Conservation (phyloP, 345 rosid species). For the Eucalyptus leucophloia region DNA sequence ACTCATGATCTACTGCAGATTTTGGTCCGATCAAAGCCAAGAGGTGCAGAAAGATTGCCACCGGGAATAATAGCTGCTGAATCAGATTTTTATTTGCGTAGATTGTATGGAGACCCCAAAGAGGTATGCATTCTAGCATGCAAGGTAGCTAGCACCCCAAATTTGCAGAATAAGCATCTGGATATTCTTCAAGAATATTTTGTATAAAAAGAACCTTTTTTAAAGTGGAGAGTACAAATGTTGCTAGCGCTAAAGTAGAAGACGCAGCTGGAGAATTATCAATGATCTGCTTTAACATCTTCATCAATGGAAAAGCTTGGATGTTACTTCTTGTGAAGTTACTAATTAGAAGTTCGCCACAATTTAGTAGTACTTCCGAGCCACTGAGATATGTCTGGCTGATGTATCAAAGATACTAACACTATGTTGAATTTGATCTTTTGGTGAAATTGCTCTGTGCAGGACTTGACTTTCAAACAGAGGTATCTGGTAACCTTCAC, state of each 20-base stretch:
- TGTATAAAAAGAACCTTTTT: background rate
- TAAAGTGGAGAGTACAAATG: background rate
- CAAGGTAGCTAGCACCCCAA: background rate
- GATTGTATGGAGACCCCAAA: conserved; percentile 86
- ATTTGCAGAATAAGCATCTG: background rate
- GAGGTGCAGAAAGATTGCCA: conserved; percentile 90
- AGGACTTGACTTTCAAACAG: conserved; percentile 69
- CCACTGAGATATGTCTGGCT: conserved; percentile 21
- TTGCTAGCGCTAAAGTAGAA: background rate
- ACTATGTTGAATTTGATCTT: background rate
- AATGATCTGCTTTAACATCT: background rate
- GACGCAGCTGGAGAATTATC: background rate
- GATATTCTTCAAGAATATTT: background rate
- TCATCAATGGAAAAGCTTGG: background rate
- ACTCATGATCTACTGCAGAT: conserved; percentile 29
- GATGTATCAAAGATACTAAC: conserved; percentile 2
- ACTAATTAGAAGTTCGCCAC: background rate
- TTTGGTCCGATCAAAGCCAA: conserved; percentile 89
- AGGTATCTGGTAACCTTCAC: conserved; percentile 90
- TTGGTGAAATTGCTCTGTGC: conserved; percentile 6
- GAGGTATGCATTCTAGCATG: conserved; percentile 42
- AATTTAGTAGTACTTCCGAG: background rate
- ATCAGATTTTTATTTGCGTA: conserved; percentile 72
- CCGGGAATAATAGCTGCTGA: conserved; percentile 75
- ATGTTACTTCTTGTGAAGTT: background rate